phyloP scores from a whole-genome alignment of 2,329 filamentous ascomycete species.

The Microsporum ferrugineum region DNA sequence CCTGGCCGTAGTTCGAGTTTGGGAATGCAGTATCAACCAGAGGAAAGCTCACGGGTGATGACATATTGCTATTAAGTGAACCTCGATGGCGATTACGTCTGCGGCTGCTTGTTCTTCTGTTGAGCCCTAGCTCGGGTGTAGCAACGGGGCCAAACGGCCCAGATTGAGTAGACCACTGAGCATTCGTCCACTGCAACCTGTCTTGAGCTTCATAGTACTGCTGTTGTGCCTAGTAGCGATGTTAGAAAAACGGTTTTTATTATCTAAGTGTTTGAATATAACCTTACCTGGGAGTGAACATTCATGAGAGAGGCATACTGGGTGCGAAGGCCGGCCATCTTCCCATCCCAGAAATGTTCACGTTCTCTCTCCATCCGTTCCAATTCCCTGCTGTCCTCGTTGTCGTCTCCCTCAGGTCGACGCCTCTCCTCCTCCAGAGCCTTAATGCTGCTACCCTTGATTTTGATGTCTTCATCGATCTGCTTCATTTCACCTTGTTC shows the following conservation, averaged over 20 bases:
- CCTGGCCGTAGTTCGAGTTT: constrained; percentile 37
- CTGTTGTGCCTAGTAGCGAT: constrained; percentile 25
- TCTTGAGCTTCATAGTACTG: constrained; percentile 38
- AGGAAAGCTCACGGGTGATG: constrained; percentile 35
- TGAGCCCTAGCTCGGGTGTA: constrained; percentile 32
- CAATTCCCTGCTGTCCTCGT: constrained; percentile 41
- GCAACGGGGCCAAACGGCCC: constrained; percentile 32
- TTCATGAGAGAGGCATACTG: constrained; percentile 34
- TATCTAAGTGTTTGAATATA: background rate
- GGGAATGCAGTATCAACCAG: constrained; percentile 31
- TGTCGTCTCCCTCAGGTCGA: constrained; percentile 37
- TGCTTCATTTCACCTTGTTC: constrained; percentile 42
- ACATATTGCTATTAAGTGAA: constrained; percentile 38
- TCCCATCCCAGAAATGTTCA: constrained; percentile 38
- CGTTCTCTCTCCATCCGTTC: constrained; percentile 40
- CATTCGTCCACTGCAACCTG: constrained; percentile 33
- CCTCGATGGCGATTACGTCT: constrained; percentile 35
- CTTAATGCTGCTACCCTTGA: constrained; percentile 51
- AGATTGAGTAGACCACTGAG: constrained; percentile 26
- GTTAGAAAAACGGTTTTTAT: background rate
- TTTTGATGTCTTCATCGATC: constrained; percentile 51
- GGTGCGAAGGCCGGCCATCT: constrained; percentile 32
- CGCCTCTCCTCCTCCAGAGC: constrained; percentile 49
- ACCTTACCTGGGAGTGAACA: constrained; percentile 29
- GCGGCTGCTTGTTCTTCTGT: constrained; percentile 30